These are phyloP conservation scores for Helotiales sp. DNA, from an alignment of 2,329 filamentous ascomycete species.

Conservation along the genomic window DNA sequence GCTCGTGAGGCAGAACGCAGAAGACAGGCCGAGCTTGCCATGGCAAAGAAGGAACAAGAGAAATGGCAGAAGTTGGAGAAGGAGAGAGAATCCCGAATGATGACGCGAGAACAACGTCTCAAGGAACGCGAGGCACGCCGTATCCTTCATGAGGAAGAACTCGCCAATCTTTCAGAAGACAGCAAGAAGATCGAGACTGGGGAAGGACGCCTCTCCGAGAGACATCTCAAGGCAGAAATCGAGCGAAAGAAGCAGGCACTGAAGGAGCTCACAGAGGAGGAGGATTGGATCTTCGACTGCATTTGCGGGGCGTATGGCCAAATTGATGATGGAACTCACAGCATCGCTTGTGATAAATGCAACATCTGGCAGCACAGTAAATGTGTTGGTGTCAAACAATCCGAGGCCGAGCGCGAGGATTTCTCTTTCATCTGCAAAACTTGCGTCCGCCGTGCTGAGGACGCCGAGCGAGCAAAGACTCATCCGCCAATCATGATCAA, in stretches of 20 bases:
- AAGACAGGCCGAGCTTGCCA: slow-evolving; percentile 62
- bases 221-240: slow-evolving; percentile 79
- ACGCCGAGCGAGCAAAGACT: slow-evolving; percentile 59
- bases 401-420: slow-evolving; percentile 78
- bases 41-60: slow-evolving; percentile 67
- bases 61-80: slow-evolving; percentile 59
- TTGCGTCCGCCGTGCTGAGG: slow-evolving; percentile 70
- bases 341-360: slow-evolving; percentile 90
- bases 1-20: slow-evolving; percentile 69
- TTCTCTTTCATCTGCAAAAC: slow-evolving; percentile 84
- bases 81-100: slow-evolving; percentile 76
- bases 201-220: slow-evolving; percentile 69
- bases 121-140: slow-evolving; percentile 84
- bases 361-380: slow-evolving; percentile 97
- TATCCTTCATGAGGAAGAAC: slow-evolving; percentile 79
- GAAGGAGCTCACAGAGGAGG: slow-evolving; percentile 65
- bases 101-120: slow-evolving; percentile 82
- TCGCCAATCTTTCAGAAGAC: slow-evolving; percentile 76
- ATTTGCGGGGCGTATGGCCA: slow-evolving; percentile 87
- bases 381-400: slow-evolving; percentile 77
- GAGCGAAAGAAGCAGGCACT: slow-evolving; percentile 77
- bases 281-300: slow-evolving; percentile 95
- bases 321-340: slow-evolving; percentile 92
- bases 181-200: slow-evolving; percentile 59
- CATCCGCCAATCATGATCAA: slow-evolving; percentile 59